phyloP scores from a whole-genome alignment of 345 rosid species.

The Boechera retrofracta region DNA sequence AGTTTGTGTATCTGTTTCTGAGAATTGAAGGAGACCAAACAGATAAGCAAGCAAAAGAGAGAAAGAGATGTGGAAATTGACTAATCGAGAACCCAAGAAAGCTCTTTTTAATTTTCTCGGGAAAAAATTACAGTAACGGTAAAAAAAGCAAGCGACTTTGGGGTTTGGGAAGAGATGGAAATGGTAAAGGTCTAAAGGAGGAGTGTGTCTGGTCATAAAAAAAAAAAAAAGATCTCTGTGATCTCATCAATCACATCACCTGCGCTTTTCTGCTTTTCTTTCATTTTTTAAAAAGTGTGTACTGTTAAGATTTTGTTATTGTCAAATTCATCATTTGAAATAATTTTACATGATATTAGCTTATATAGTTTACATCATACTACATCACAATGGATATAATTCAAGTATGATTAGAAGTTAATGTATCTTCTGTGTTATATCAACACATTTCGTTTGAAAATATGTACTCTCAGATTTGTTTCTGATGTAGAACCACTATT shows the following conservation, averaged over 20 bases:
- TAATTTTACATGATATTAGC: too few relatives aligned
- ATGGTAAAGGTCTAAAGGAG: constrained; percentile 21
- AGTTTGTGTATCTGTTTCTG: constrained; percentile 1
- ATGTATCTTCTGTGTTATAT: too few relatives aligned
- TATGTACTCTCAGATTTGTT: too few relatives aligned
- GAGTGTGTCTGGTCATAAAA: constrained; percentile 57
- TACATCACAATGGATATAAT: too few relatives aligned
- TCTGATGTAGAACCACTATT: too few relatives aligned
- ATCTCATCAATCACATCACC: constrained; percentile 30
- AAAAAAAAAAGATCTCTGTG: constrained; percentile 46
- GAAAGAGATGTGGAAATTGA: constrained; percentile 21
- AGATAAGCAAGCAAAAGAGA: constrained; percentile 1
- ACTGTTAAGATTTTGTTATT: neutral
- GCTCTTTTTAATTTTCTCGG: neutral
- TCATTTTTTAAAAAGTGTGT: neutral
- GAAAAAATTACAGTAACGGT: constrained; percentile 25
- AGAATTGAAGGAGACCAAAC: constrained; percentile 1
- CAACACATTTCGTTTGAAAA: too few relatives aligned
- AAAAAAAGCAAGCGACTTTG: neutral
- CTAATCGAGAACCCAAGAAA: constrained; percentile 25
- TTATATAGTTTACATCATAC: too few relatives aligned
- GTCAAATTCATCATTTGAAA: neutral
- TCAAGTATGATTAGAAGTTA: too few relatives aligned
- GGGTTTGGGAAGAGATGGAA: constrained; percentile 12
- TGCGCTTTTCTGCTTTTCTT: neutral